Base-by-base conservation (phyloP, 2,329 filamentous ascomycete genomes). In the Pseudophaeomoniella oleicola region DNA sequence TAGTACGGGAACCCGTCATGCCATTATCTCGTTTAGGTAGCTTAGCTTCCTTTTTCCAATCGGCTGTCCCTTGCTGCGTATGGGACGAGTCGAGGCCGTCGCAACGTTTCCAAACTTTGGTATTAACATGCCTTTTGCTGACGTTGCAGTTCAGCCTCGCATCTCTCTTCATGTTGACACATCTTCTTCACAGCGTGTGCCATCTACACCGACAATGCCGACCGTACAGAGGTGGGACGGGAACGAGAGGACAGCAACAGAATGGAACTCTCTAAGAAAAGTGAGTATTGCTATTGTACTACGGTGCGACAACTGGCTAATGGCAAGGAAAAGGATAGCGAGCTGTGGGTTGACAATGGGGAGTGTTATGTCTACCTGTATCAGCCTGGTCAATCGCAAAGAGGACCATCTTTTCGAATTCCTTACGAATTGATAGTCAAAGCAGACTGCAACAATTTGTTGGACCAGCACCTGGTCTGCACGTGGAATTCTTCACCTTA, bases 351-450 rank as follows among this genome's bases (percentile, higher is more conserved):
- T 41, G 62, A 67, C 9, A 58, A 75, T 43, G 81, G 77, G 11
- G 74, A 85, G 50, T 86, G 81, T 47, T 63, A 75, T 12, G 66
- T 87, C 2, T 68, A 86, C 53, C 62, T 87, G 0, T 77, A 82
- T 47, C 69, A 59, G n/a, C 65, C 67, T 43, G 77, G 76, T 29
- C 71, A 74, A 38, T 81, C 78, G 3, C 67, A 65, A 39, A 63
- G 73, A 45, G 76, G 76, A 0, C 75, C 81, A 1, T 74, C 81
- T 1, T 80, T 87, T 51, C 73, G 67, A 42, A 56, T 87, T 1
- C 71, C 75, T 79, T 35, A 60, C 64, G 4, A 58, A 62, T 3
- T 58, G 86, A 3, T 55, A 79, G 14, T 56, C 66, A 4, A 65
- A 69, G 12, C 64, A 14, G 16, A 70, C 32, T 83, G 77, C 50